Conservation (phyloP, 1,139 yeast species). For the Yamadazyma buinensis region DNA sequence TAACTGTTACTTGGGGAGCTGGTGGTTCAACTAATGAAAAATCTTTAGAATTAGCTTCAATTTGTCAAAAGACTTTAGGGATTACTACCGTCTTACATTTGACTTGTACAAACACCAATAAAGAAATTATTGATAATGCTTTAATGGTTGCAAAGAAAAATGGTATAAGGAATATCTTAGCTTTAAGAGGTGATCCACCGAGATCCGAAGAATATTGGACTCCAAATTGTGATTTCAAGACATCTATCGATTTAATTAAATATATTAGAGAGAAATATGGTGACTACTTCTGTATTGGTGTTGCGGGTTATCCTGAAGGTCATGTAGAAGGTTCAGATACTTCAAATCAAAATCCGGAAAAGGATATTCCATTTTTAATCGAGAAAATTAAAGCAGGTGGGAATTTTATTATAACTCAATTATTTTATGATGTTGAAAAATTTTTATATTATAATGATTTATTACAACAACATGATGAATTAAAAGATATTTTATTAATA, state of each 20-base stretch:
- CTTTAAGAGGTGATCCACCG: slow-evolving; percentile 96
- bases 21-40: slow-evolving; percentile 92
- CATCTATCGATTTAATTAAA: slow-evolving; percentile 79
- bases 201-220: slow-evolving; percentile 71
- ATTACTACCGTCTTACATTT: slow-evolving; percentile 89
- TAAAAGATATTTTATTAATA: slow-evolving; percentile 53
- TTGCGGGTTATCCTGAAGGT: slow-evolving; percentile 96
- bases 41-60: slow-evolving; percentile 76
- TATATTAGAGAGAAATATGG: slow-evolving; percentile 71
- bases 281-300: slow-evolving; percentile 80
- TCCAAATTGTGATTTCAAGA: slow-evolving; percentile 54
- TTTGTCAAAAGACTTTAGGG: slow-evolving; percentile 72
- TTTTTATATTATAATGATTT: slow-evolving; percentile 36
- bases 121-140: slow-evolving; percentile 72
- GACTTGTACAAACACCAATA: slow-evolving; percentile 93
- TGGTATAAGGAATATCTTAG: slow-evolving; percentile 85
- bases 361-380: slow-evolving; percentile 69
- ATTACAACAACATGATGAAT: slow-evolving; percentile 31
- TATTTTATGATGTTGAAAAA: slow-evolving; percentile 41
- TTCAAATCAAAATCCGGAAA: slow-evolving; percentile 54
- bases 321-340: slow-evolving; percentile 80
- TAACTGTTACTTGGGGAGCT: slow-evolving; percentile 98
- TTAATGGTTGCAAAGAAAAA: slow-evolving; percentile 63
- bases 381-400: slow-evolving; percentile 49
- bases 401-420: slow-evolving; percentile 42